A percentile compares a stretch with the other conserved stretches of the same genome.
Conservation (phyloP, 805 yeast genomes). For the Groenewaldozyma tartarivorans region DNA sequence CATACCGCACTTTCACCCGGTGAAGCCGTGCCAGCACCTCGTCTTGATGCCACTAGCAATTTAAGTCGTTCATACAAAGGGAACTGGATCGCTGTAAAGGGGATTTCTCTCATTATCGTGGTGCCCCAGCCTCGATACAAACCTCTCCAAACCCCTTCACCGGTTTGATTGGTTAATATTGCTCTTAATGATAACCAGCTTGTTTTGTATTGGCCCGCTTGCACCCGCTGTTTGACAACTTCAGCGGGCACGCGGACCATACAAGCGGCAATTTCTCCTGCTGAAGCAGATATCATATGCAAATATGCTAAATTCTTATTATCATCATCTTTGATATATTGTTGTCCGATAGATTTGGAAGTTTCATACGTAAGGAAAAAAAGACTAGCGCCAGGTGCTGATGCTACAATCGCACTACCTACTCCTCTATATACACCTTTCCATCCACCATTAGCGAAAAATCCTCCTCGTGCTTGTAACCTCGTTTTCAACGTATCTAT, state of each 20-base stretch:
- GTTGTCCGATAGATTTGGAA: slow-evolving; percentile 44
- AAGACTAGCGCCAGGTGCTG: slow-evolving; percentile 79
- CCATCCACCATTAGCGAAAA: slow-evolving; percentile 88
- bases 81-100: slow-evolving; percentile 92
- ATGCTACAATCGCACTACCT: slow-evolving; percentile 88
- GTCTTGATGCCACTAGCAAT: slow-evolving; percentile 24
- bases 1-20: slow-evolving; percentile 76
- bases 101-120: slow-evolving; percentile 90
- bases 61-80: slow-evolving; percentile 86
- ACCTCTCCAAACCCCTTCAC: slow-evolving; percentile 71
- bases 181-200: slow-evolving; percentile 61
- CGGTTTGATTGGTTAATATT: slow-evolving; percentile 52
- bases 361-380: slow-evolving; percentile 81
- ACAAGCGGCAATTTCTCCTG: slow-evolving; percentile 92
- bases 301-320: slow-evolving; percentile 30
- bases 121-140: slow-evolving; percentile 89
- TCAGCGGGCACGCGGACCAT: slow-evolving; percentile 94
- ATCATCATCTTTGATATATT: slow-evolving; percentile 11
- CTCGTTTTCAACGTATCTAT: slow-evolving; percentile 93
- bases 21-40: slow-evolving; percentile 42
- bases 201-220: slow-evolving; percentile 47
- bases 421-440: slow-evolving; percentile 83
- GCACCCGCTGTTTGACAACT: slow-evolving; percentile 91
- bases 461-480: slow-evolving; percentile 91
- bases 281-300: slow-evolving; percentile 82